Conservation (phyloP, 2,329 filamentous ascomycete genomes). For the Triangularia setosa region DNA sequence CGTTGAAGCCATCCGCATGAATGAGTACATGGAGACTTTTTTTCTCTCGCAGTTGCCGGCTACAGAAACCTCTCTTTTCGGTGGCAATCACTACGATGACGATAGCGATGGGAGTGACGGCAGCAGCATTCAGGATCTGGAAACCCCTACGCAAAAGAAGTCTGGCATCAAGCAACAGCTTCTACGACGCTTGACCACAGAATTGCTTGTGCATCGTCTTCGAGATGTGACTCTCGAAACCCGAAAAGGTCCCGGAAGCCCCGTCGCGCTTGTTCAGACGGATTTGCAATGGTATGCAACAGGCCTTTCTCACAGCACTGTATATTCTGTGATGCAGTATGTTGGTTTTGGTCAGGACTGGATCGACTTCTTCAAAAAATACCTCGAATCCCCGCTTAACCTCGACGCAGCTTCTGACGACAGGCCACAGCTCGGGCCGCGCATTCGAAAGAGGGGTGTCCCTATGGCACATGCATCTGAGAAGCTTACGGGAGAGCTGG, state of each 20-base stretch:
- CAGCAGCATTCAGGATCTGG: background rate
- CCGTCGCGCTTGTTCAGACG: slow-evolving; percentile 38
- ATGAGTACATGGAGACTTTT: slow-evolving; percentile 30
- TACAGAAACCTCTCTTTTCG: slow-evolving; percentile 25
- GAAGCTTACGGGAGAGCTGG: slow-evolving; percentile 44
- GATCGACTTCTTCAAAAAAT: slow-evolving; percentile 42
- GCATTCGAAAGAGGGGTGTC: slow-evolving; percentile 40
- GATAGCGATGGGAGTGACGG: slow-evolving; percentile 19
- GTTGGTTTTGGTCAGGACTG: slow-evolving; percentile 41
- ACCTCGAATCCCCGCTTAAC: slow-evolving; percentile 43
- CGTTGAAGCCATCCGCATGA: slow-evolving; percentile 17
- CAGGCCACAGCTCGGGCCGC: slow-evolving; percentile 29
- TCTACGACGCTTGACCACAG: slow-evolving; percentile 37
- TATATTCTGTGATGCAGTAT: slow-evolving; percentile 40
- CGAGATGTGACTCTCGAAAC: slow-evolving; percentile 29
- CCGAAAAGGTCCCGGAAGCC: slow-evolving; percentile 11
- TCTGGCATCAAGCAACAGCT: slow-evolving; percentile 37
- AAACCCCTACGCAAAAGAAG: slow-evolving; percentile 19
- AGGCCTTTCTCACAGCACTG: slow-evolving; percentile 41
- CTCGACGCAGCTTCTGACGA: slow-evolving; percentile 34
- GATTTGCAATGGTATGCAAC: slow-evolving; percentile 40
- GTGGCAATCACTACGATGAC: slow-evolving; percentile 24
- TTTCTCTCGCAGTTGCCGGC: slow-evolving; percentile 34
- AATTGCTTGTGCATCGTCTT: slow-evolving; percentile 33
- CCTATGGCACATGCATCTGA: slow-evolving; percentile 44